A percentile compares a stretch with the other conserved stretches of the same genome.
Evolutionary conservation across 257 asterid genomes (phyloP).

Genomic region (Coffea eugenioides): DNA sequence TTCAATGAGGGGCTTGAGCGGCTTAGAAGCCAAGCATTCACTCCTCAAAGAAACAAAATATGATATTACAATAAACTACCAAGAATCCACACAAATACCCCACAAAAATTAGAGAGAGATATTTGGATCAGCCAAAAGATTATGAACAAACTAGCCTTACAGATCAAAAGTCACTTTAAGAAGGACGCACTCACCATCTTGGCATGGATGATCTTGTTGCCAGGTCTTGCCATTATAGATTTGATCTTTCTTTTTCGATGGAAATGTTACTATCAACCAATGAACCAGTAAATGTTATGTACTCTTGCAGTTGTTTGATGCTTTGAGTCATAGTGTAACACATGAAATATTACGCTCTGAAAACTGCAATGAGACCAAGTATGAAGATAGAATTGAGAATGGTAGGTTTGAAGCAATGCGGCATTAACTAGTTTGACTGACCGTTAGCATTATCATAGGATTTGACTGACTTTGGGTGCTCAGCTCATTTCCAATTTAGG

Average conservation of each 20-base stretch:
- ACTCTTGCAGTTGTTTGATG: not conserved
- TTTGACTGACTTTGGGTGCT: not conserved
- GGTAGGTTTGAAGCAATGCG: conserved; percentile 7
- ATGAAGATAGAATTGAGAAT: not conserved
- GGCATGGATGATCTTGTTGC: conserved; percentile 20
- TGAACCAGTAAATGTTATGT: not conserved
- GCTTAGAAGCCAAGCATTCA: not conserved
- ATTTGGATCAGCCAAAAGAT: not conserved
- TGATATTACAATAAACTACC: not conserved
- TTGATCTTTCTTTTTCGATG: not conserved
- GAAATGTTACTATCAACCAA: not conserved
- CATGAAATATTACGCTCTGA: not conserved
- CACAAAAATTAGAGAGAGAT: not conserved
- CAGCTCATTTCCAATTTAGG: too few species aligned
- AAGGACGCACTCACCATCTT: conserved; percentile 17
- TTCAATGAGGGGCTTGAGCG: too few species aligned
- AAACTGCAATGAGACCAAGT: not conserved
- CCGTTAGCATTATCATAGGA: not conserved
- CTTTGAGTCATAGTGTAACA: not conserved
- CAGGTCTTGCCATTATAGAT: conserved; percentile 13
- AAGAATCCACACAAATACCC: not conserved
- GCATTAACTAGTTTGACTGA: not conserved
- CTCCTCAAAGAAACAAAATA: not conserved
- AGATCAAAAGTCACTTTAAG: not conserved
- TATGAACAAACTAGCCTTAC: not conserved